Conservation (phyloP, 2,329 filamentous ascomycete genomes). For the Chaetomium strumarium region DNA sequence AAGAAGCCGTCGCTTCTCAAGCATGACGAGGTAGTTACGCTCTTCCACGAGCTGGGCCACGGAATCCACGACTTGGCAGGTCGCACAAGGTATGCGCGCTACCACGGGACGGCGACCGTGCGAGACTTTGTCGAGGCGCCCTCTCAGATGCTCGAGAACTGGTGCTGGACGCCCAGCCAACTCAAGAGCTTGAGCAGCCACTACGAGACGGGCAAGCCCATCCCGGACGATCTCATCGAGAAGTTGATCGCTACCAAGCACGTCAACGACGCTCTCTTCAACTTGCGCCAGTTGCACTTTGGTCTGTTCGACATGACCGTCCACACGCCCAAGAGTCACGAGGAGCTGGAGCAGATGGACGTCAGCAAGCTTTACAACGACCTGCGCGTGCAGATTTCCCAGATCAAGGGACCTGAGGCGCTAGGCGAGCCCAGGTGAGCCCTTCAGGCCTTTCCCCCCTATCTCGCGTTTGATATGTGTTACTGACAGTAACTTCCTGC, state of each 20-base stretch:
- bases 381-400: slow-evolving; percentile 63
- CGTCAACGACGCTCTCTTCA: slow-evolving; percentile 74
- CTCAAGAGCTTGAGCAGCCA: slow-evolving; percentile 64
- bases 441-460: slow-evolving; percentile 26
- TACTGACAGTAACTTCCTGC: slow-evolving; percentile 2
- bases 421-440: slow-evolving; percentile 51
- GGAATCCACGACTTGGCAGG: slow-evolving; percentile 65
- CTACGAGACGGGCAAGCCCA: slow-evolving; percentile 63
- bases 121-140: slow-evolving; percentile 67
- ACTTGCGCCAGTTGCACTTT: slow-evolving; percentile 72
- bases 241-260: slow-evolving; percentile 73
- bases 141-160: slow-evolving; percentile 69
- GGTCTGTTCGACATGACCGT: slow-evolving; percentile 81
- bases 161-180: slow-evolving; percentile 65
- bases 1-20: slow-evolving; percentile 74
- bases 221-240: slow-evolving; percentile 68
- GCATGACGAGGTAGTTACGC: slow-evolving; percentile 75
- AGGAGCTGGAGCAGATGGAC: slow-evolving; percentile 60
- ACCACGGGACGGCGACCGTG: slow-evolving; percentile 62
- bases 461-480: background rate
- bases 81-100: slow-evolving; percentile 56
- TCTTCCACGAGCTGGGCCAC: slow-evolving; percentile 73
- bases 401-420: slow-evolving; percentile 68
- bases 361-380: slow-evolving; percentile 65
- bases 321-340: slow-evolving; percentile 64